Base-by-base conservation (phyloP, 805 yeast species). In the Yamadazyma sp. region DNA sequence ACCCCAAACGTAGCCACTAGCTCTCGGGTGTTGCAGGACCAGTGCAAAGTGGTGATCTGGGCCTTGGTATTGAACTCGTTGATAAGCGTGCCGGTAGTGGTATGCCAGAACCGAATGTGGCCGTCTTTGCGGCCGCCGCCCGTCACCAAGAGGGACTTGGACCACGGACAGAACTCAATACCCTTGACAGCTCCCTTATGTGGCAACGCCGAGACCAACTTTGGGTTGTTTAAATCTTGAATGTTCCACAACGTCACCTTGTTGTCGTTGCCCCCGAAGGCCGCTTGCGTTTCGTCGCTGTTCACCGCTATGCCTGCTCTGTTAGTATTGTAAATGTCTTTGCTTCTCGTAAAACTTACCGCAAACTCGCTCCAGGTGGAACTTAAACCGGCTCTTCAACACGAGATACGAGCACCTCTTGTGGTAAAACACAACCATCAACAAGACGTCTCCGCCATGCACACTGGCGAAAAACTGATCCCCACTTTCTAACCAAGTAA, bases 131-230 rank as follows among this genome's bases (percentile, higher is more conserved):
- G 77, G 0, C 97, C 97, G 3, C 93, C 96, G 0, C 97, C 97
- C 0, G 96, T 88, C 1, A 91, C 96, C 23, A 90, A 57, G 6
- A 90, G 60, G 2, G 83, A 71, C 10, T 78, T 78, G 13, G 87
- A 73, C 96, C 96, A 89, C 0, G 97, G 97, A 54, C 96, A 90
- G 50, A 77, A 90, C 3, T 91, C 84, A 30, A 90, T 66, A 0
- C 96, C 97, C 50, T 89, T 89, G 0, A 90, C 90, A 0, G 97
- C 97, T 1, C 96, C 95, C 2, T 67, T 63, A 52, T 90, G 97
- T 1, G 71, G 76, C 35, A 89, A 63, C 7, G 59, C 54, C 52
- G 70, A 77, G 42, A 63, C 59, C 32, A 75, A 49, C 15, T 38
- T 50, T 7, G 91, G 84, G 0, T 53, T 38, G 3, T 44, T 28